Conservation (phyloP, 129 eudicot genomes). For the carrot (Daucus carota) region DH1_v3.0 NC_030383.2:61101001-61101500, state of each 20-base stretch:
- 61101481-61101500: neutral
- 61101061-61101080: neutral
- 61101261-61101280: neutral
- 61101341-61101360: neutral
- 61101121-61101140: neutral
- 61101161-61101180: neutral
- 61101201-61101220: neutral
- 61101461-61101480: neutral
- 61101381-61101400: neutral
- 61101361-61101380: neutral
- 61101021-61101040: neutral
- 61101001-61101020: neutral
- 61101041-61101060: neutral
- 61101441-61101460: neutral
- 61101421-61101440: neutral
- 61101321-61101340: neutral
- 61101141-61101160: neutral
- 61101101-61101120: neutral
- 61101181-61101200: neutral
- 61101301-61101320: neutral
- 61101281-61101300: neutral
- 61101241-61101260: neutral
- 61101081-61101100: neutral
- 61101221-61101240: neutral
- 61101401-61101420: neutral